phyloP scores from a whole-genome alignment of 1,139 yeast genomes.

The Candida tunisiensis region DNA sequence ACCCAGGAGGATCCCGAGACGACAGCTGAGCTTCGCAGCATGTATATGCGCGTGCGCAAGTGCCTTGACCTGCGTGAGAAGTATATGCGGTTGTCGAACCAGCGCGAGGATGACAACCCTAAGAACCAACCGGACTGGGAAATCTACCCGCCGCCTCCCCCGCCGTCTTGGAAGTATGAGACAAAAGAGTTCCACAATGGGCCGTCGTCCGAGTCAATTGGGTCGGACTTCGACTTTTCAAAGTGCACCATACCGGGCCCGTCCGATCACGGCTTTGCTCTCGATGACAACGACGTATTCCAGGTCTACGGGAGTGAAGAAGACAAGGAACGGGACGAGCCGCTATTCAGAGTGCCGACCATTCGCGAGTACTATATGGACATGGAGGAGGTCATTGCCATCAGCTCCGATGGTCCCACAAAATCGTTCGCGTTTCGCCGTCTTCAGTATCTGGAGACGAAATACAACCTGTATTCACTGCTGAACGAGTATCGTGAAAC shows the following conservation, averaged over 20 bases:
- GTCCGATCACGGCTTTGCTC: conserved; percentile 27
- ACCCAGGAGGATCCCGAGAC: conserved; percentile 41
- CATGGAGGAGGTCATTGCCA: conserved; percentile 46
- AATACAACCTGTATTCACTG: conserved; percentile 82
- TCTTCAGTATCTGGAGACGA: conserved; percentile 84
- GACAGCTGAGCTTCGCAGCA: conserved; percentile 48
- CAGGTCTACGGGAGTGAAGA: conserved; percentile 34
- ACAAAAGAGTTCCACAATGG: conserved; percentile 32
- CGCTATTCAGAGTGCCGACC: conserved; percentile 51
- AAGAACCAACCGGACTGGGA: conserved; percentile 57
- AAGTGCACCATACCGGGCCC: conserved; percentile 53
- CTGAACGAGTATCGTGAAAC: conserved; percentile 88
- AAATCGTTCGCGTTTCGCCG: conserved; percentile 93
- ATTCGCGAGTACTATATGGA: conserved; percentile 74
- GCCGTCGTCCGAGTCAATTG: conserved; percentile 13
- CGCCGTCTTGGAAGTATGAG: conserved; percentile 72
- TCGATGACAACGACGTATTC: conserved; percentile 51
- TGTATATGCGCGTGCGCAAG: conserved; percentile 52
- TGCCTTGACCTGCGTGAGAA: conserved; percentile 66
- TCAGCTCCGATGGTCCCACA: conserved; percentile 92
- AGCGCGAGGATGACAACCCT: conserved; percentile 65
- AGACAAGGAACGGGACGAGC: conserved; percentile 6
- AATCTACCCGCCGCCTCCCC: conserved; percentile 88
- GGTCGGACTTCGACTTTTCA: conserved; percentile 42
- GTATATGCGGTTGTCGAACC: conserved; percentile 57